Base-by-base conservation (phyloP, 768 basidiomycete species). In the Lactifluus pinguis region DNA sequence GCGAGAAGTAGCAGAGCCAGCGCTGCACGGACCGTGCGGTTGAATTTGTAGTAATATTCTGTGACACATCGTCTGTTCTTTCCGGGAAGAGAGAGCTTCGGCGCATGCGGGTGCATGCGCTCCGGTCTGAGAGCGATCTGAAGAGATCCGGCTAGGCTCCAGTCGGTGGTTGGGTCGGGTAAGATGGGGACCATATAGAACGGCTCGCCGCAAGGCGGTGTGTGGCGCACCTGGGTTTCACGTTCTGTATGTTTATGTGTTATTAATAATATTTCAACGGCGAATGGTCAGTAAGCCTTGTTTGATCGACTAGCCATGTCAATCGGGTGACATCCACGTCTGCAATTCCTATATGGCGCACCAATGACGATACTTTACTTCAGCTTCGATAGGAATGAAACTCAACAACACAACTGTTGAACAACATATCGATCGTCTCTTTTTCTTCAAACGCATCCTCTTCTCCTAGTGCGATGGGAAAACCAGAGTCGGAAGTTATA, bases 101-200 rank as follows among this genome's bases (percentile, higher is more conserved):
- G 76, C 1, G 74, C 71, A 41, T 73, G 68, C 0, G 80, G 77
- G 60, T 81, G 81, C 0, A 73, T 71, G 1, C 69, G 69, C 55
- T 82, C 81, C 44, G 72, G 65, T 25, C 81, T 79, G 13, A 70
- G 63, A 3, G 77, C 80, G 53, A 83, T 83, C 32, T 65, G 67
- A 53, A 72, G 63, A 0, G 80, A 80, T 21, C 80, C 77, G 8
- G 74, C 53, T 14, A 81, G 34, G 6, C 67, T 56, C 2, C 63
- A 57, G 5, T 70, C 71, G 3, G 44, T 49, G 11, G 29, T 30
- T 30, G 21, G 48, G 48, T 45, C 19, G 44, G 9, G 44, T 21
- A 45, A 0, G 44, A 45, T 45, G 19, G 44, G 44, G 44, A 45
- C 44, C 4, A n/a, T 45, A 21, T 45, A 25, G 25, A 45, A 21